These are phyloP conservation scores for Rhododendron ovatum DNA, from an alignment of 148 eudicot genomes.

Conservation along the genomic window DNA sequence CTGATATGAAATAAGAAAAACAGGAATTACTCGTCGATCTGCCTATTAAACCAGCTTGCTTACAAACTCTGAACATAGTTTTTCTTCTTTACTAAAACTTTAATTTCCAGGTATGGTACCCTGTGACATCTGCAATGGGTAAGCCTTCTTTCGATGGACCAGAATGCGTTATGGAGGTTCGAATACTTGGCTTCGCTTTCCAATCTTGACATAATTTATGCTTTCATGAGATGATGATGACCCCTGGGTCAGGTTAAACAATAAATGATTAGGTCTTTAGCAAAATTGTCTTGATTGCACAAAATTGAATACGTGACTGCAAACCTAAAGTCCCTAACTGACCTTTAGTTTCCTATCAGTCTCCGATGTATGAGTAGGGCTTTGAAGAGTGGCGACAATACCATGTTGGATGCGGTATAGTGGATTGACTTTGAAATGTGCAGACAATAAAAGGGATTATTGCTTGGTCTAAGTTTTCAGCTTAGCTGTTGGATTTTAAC, in stretches of 20 bases:
- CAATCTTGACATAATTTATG: background rate
- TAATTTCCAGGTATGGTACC: constrained; percentile 73
- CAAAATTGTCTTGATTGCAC: background rate
- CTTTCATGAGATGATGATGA: background rate
- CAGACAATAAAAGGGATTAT: background rate
- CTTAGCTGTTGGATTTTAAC: background rate
- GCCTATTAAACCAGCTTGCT: background rate
- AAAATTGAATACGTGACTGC: background rate
- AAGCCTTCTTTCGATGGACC: constrained; percentile 87
- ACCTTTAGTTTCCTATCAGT: background rate
- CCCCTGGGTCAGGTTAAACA: background rate
- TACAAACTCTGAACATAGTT: background rate
- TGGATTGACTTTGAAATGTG: background rate
- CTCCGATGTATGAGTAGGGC: background rate
- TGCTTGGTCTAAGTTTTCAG: background rate
- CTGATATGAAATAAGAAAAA: background rate
- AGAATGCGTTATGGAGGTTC: constrained; percentile 93
- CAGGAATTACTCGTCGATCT: background rate
- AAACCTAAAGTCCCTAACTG: background rate
- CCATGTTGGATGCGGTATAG: background rate
- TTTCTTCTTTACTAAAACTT: background rate
- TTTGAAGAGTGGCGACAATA: background rate
- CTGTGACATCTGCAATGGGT: constrained; percentile 82
- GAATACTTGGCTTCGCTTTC: background rate
- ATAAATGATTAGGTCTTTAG: background rate